Evolutionary conservation across 345 rosid species (phyloP), one percentile per base, ranked within the genome.

Genomic region (Noccaea bulbosa): DNA sequence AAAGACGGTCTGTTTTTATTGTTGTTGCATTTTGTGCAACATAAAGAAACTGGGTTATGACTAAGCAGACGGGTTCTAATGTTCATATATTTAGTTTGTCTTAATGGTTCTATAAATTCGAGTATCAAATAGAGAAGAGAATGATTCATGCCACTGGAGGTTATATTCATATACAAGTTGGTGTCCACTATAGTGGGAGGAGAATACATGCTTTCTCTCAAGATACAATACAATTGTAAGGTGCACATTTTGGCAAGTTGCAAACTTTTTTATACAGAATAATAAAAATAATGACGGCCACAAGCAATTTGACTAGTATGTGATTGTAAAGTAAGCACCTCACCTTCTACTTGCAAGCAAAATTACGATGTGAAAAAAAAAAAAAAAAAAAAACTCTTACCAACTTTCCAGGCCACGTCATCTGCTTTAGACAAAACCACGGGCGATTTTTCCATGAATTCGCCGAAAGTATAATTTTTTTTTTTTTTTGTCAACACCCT

Each of bases 171-270:
- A 38, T 51, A 32, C 48, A 44, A 15, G 32, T 6, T 15, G 11
- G 34, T 35, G 41, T 63, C 35, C 12, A n/a, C n/a, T n/a, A 11
- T 50, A 53, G 70, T 46, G 70, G 71, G 14, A 46, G 5, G 14
- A 46, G 5, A 38, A 46, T 35, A 39, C 71, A 65, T 66, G 60
- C 46, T 65, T 56, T 30, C 54, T 5, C 43, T 72, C 51, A 53
- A 46, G 8, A 56, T 22, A 55, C 11, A 65, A 38, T 56, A 49
- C 59, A 10, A 56, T 27, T 47, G 0, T 34, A 38, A 17, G 7
- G 59, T 39, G 4, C 33, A 44, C n/a, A 5, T 0, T 43, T 32
- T 20, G 11, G 35, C 71, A 72, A 55, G 44, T 65, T 64, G 76
- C 58, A 37, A 33, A 15, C 3, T 17, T 53, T 24, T 34, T 35